Evolutionary conservation across 1,139 yeast genomes (phyloP).

Genomic region (Lodderomyces orthopsilosis): DNA sequence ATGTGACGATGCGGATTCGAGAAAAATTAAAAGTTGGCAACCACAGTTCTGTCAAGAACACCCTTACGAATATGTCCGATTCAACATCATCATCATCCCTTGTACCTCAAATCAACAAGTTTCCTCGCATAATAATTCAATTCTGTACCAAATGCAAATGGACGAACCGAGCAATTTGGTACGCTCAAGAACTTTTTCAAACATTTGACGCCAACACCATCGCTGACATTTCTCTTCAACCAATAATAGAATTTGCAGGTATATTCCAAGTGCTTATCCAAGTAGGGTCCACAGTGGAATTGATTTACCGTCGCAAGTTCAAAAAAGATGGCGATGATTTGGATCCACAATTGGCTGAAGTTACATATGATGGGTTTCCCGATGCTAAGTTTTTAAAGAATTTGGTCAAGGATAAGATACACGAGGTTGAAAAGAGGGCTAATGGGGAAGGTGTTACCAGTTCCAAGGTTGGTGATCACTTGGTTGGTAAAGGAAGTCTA

Average conservation of each 20-base stretch:
- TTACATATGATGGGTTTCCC: conserved; percentile 45
- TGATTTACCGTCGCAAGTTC: conserved; percentile 38
- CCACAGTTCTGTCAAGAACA: too few species aligned
- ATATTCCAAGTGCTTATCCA: conserved; percentile 27
- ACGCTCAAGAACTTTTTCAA: conserved; percentile 42
- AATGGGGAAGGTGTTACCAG: conserved; percentile 21
- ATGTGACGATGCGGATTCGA: too few species aligned
- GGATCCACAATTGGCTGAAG: conserved; percentile 18
- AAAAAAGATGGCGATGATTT: conserved; percentile 26
- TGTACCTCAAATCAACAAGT: conserved; percentile 15
- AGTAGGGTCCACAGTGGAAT: conserved; percentile 13
- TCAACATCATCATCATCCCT: conserved; percentile 1
- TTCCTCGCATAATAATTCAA: conserved; percentile 33
- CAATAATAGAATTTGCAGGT: conserved; percentile 39
- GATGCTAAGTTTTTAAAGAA: conserved; percentile 42
- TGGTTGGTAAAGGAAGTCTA: conserved; percentile 16
- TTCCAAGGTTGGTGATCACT: conserved; percentile 25
- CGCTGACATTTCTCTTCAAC: conserved; percentile 39
- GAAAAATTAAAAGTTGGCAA: too few species aligned
- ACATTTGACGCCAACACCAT: conserved; percentile 35
- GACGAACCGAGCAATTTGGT: conserved; percentile 50
- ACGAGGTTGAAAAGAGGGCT: conserved; percentile 16
- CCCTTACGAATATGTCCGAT: conserved; percentile 1
- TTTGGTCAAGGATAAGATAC: conserved; percentile 27
- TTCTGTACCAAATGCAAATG: conserved; percentile 47